Percentiles rank a stretch among this genome's conserved stretches.
phyloP scores from a whole-genome alignment of 495 filamentous ascomycete species.

The Penicillium parvum region DNA sequence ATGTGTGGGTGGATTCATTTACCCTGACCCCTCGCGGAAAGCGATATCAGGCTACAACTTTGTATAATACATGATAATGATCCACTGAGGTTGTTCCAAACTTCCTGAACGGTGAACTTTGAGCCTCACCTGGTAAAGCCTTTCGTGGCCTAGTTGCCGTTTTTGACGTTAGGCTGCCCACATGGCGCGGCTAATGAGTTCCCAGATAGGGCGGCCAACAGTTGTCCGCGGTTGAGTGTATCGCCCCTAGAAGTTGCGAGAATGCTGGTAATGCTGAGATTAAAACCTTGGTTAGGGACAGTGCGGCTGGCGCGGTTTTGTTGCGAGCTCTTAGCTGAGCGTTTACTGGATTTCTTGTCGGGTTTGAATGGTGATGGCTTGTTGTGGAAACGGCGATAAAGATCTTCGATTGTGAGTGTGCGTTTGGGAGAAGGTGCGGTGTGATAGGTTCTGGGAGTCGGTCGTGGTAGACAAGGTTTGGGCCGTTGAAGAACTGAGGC shows the following conservation, averaged over 20 bases:
- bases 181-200: background rate
- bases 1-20: too few species aligned
- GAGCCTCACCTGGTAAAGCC: background rate
- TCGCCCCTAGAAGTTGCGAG: conserved; percentile 1
- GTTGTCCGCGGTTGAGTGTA: conserved; percentile 4
- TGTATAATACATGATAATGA: background rate
- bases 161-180: background rate
- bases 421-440: background rate
- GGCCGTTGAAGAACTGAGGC: too few species aligned
- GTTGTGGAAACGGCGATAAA: conserved; percentile 2
- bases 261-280: conserved; percentile 5
- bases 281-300: background rate
- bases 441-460: background rate
- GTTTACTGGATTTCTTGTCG: background rate
- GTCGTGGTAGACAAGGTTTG: too few species aligned
- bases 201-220: background rate
- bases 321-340: background rate
- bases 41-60: background rate
- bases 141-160: background rate
- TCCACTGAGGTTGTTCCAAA: background rate
- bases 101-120: background rate
- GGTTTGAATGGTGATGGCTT: conserved; percentile 1
- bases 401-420: conserved; percentile 1
- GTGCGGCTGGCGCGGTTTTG: background rate
- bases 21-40: too few species aligned